These are phyloP conservation scores for Picea abies DNA, from an alignment of 83 land plant species.

Conservation along the genomic window DNA sequence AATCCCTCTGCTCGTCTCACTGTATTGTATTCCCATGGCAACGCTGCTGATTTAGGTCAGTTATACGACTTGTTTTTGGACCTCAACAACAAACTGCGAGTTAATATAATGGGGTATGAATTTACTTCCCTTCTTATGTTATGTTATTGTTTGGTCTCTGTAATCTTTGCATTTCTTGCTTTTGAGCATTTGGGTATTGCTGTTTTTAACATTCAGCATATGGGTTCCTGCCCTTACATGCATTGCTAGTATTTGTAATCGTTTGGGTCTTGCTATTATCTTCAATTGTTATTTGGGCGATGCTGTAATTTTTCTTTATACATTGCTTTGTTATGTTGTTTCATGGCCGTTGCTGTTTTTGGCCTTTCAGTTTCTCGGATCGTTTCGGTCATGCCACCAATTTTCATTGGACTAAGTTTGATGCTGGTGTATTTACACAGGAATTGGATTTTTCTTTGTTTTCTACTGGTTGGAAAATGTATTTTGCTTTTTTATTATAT, in stretches of 20 bases:
- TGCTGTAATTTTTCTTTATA: background rate
- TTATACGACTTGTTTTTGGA: slow-evolving; percentile 88
- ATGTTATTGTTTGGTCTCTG: background rate
- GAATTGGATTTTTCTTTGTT: background rate
- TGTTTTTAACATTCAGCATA: background rate
- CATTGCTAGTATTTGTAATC: background rate
- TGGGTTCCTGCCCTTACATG: too few relatives aligned
- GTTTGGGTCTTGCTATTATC: background rate
- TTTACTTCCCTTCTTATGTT: background rate
- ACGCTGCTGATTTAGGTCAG: slow-evolving; percentile 94
- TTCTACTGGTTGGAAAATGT: background rate
- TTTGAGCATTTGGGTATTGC: background rate
- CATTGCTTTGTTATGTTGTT: background rate
- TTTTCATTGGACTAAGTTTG: background rate
- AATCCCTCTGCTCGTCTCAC: slow-evolving; percentile 82
- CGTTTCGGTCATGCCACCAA: background rate
- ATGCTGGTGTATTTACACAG: background rate
- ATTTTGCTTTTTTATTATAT: background rate
- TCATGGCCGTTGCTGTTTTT: background rate
- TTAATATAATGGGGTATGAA: slow-evolving; percentile 79
- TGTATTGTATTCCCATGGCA: slow-evolving; percentile 88
- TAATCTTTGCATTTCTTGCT: background rate
- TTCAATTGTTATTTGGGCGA: too few relatives aligned
- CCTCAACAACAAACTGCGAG: slow-evolving; percentile 78
- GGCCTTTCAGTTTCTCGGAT: background rate